A percentile compares a stretch with the other conserved stretches of the same genome.
These are phyloP conservation scores for Gossypium ekmanianum DNA, from an alignment of 345 rosid species.

Conservation along the genomic window DNA sequence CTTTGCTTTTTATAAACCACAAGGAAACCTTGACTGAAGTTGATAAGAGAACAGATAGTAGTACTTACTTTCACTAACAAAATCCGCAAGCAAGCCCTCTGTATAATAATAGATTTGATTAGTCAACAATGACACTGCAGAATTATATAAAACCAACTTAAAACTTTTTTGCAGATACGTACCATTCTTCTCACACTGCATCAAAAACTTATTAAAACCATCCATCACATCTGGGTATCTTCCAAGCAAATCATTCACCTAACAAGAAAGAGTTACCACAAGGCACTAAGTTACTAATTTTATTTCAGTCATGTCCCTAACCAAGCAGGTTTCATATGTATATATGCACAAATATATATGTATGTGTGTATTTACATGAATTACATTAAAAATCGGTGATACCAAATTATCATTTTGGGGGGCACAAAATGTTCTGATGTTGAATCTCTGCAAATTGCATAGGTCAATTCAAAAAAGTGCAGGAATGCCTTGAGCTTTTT, in stretches of 20 bases:
- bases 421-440: not conserved
- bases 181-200: conserved; percentile 85
- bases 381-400: not conserved
- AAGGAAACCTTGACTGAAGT: conserved; percentile 10
- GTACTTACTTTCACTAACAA: conserved; percentile 82
- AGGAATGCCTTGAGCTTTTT: not conserved
- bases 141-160: conserved; percentile 15
- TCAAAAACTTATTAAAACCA: conserved; percentile 76
- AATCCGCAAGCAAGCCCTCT: conserved; percentile 83
- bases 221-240: conserved; percentile 82
- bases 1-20: not conserved
- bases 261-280: conserved; percentile 25
- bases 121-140: conserved; percentile 17
- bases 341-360: not conserved
- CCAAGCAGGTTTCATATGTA: not conserved
- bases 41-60: conserved; percentile 16
- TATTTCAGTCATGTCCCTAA: not conserved
- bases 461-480: not conserved
- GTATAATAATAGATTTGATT: conserved; percentile 35
- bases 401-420: not conserved
- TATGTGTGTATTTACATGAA: not conserved
- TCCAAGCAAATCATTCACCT: conserved; percentile 78
- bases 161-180: conserved; percentile 22
- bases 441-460: not conserved
- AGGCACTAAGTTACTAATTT: conserved; percentile 19